Base-by-base conservation (phyloP, 2,329 filamentous ascomycete genomes). In the Bipolaris sorokiniana region DNA sequence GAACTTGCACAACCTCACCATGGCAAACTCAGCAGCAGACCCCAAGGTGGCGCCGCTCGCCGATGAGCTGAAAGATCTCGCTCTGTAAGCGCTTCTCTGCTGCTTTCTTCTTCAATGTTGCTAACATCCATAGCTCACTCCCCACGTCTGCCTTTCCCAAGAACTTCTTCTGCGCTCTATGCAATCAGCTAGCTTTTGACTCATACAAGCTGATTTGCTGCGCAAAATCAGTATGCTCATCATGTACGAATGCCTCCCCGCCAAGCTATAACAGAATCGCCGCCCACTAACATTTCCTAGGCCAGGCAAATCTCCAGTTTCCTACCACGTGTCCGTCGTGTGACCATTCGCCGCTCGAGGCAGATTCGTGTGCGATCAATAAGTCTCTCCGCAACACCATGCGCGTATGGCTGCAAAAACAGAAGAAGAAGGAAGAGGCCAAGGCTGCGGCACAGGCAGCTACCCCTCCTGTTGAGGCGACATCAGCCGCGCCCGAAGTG, bases 151-250 rank as follows among this genome's bases (percentile, higher is more conserved):
- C 95, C 61, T 92, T 97, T 56, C 95, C 95, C n/a, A 92, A 93
- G 71, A 97, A 97, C 82, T 85, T 99, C 63, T 90, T 93, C 78
- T 99, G 95, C 82, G 92, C 92, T 50, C 91, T 92, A 67, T 99
- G 95, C 79, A 95, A 90, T 80, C 92, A 91, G 76, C 83, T 98
- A 56, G 93, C 92, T 28, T 82, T 96, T 63, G 96, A 97, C 75
- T 91, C 94, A 7, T 96, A 92, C 76, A 90, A 93, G 62, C 83
- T 97, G 26, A 91, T 93, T 1, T 99, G 95, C 79, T 99, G 95
- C 77, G 95, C 97, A 72, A 94, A 96, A 74, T 89, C 90, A 38
- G 96, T 98, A 56, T 98, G 95, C 82, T 90, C 94, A 72, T 84
- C 82, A 64, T 99, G 95, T 97, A 81, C 72, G 88, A 48, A 37